These are phyloP conservation scores for Ceratocystis albifundus DNA, from an alignment of 2,329 filamentous ascomycete species.

Conservation along the genomic window DNA sequence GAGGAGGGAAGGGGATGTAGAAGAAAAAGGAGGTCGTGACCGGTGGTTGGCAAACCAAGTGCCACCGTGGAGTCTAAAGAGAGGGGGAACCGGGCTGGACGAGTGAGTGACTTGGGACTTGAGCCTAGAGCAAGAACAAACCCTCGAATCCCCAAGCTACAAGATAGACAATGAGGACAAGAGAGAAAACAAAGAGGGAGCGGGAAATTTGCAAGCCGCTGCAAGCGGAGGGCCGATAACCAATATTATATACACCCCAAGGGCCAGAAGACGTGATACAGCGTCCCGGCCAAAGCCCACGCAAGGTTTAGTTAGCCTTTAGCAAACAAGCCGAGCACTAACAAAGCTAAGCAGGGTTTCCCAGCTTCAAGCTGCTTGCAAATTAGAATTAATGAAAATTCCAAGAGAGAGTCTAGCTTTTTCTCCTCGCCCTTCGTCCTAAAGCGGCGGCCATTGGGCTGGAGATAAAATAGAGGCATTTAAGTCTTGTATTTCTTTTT, in stretches of 20 bases:
- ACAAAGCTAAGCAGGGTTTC: constrained; percentile 3
- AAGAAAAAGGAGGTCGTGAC: neutral
- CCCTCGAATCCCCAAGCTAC: neutral
- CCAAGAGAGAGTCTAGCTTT: too few relatives aligned
- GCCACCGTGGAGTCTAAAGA: neutral
- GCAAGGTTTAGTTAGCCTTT: neutral
- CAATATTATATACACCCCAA: neutral
- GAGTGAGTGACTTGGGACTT: neutral
- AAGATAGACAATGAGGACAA: neutral
- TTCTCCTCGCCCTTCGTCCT: neutral
- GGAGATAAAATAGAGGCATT: constrained; percentile 8
- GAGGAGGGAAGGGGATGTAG: neutral
- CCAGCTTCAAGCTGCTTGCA: neutral
- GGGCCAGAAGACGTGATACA: neutral
- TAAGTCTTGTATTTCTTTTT: neutral
- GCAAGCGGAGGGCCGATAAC: neutral
- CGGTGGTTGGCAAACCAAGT: neutral
- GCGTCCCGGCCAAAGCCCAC: neutral
- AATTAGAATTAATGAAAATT: neutral
- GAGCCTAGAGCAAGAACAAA: neutral
- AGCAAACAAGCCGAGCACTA: neutral
- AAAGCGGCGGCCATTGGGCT: neutral
- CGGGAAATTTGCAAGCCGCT: neutral
- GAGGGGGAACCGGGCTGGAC: neutral
- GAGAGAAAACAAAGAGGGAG: neutral